phyloP scores from a whole-genome alignment of 192 early-diverging fungal species.

The Geranomyces michiganensis region DNA sequence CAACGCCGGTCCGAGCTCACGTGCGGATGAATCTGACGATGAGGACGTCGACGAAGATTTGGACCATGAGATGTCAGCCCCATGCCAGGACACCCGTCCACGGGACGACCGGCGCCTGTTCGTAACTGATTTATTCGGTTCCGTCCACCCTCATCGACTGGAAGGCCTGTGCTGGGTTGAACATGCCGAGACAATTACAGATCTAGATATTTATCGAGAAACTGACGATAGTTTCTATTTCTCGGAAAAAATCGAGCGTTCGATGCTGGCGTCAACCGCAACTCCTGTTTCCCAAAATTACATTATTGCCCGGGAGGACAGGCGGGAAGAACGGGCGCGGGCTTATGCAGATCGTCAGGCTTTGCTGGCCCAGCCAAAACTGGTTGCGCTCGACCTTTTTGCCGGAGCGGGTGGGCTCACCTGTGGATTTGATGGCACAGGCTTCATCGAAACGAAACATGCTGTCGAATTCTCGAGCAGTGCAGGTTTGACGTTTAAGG shows the following conservation, averaged over 20 bases:
- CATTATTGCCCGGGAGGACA: not conserved
- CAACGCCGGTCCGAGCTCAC: no score
- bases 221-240: conserved; percentile 6
- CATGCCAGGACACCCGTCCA: not conserved
- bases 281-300: not conserved
- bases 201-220: conserved; percentile 40
- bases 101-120: conserved; percentile 54
- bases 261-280: not conserved
- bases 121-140: conserved; percentile 38
- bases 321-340: not conserved
- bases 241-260: conserved; percentile 29
- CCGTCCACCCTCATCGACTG: conserved; percentile 36
- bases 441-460: conserved; percentile 62
- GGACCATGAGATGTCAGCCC: not conserved
- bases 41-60: not conserved
- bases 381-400: conserved; percentile 69
- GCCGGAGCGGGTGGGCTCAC: conserved; percentile 74
- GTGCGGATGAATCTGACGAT: not conserved
- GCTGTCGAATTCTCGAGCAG: conserved; percentile 65
- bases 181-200: conserved; percentile 43
- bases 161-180: conserved; percentile 64
- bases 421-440: conserved; percentile 59
- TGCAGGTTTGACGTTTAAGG: conserved; percentile 64
- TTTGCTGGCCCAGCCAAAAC: conserved; percentile 9
- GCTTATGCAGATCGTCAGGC: not conserved